Conservation (phyloP, 306 rosid species). For the Fagus sylvatica region DNA sequence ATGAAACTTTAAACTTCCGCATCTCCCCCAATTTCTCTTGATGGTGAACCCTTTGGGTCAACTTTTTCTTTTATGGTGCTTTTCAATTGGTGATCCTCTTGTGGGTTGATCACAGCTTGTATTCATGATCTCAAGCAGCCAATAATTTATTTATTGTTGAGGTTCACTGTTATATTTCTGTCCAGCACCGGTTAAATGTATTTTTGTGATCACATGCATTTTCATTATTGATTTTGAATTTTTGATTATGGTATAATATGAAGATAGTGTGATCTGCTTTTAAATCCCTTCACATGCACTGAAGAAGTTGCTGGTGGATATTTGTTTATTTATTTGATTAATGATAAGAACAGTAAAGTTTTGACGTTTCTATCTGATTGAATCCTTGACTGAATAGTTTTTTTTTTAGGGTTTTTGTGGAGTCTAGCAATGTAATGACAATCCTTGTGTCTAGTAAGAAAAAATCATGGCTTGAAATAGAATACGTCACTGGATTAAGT, state of each 20-base stretch:
- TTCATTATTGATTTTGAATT: no score
- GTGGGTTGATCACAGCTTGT: no score
- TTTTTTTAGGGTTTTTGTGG: background rate
- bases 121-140: no score
- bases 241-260: no score
- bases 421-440: background rate
- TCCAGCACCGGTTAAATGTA: no score
- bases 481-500: background rate
- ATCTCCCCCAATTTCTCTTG: background rate
- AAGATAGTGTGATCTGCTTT: background rate
- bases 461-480: background rate
- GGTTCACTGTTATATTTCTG: no score
- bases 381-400: background rate
- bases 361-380: background rate
- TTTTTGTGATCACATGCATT: no score
- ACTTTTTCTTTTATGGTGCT: background rate
- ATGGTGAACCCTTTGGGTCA: background rate
- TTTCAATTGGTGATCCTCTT: no score
- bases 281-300: background rate
- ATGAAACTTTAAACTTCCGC: background rate
- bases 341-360: background rate
- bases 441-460: background rate
- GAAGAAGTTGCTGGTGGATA: background rate
- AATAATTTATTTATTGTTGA: no score
- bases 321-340: background rate